Evolutionary conservation across 2,329 filamentous ascomycete genomes (phyloP).

Genomic region (Trichoderma atrobrunneum): DNA sequence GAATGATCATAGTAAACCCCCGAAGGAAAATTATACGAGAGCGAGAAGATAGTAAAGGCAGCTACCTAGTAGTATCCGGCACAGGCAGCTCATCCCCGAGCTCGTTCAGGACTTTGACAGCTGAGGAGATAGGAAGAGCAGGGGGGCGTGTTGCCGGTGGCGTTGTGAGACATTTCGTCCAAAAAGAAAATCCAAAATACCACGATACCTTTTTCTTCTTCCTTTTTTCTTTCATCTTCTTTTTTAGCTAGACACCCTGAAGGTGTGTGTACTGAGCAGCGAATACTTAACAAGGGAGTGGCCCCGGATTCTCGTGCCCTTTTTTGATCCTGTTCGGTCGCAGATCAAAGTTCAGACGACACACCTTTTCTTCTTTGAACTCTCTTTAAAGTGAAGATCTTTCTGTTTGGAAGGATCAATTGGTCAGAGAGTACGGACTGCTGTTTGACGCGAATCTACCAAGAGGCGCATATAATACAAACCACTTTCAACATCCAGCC

Average conservation of each 20-base stretch:
- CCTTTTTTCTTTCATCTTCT: not conserved
- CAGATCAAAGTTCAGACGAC: not conserved
- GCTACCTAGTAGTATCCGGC: not conserved
- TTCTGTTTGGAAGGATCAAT: not conserved
- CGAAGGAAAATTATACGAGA: not conserved
- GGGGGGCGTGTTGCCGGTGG: not conserved
- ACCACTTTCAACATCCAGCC: not conserved
- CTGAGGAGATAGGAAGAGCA: not conserved
- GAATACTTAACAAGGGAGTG: not conserved
- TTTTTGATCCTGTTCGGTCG: not conserved
- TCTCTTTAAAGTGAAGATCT: not conserved
- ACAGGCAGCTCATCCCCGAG: not conserved
- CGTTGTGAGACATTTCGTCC: not conserved
- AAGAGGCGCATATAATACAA: not conserved
- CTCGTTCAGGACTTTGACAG: not conserved
- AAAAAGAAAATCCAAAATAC: not conserved
- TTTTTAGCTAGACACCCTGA: not conserved
- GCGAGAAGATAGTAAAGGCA: not conserved
- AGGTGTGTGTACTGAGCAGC: not conserved
- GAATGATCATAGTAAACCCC: not conserved
- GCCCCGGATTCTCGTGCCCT: not conserved
- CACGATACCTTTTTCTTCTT: not conserved
- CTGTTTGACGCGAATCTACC: not conserved
- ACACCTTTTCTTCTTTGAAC: not conserved
- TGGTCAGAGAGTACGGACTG: not conserved